A percentile compares a stretch with the other conserved stretches of the same genome.
phyloP scores from a whole-genome alignment of 495 filamentous ascomycete genomes.

The Podospora fimiseda region DNA sequence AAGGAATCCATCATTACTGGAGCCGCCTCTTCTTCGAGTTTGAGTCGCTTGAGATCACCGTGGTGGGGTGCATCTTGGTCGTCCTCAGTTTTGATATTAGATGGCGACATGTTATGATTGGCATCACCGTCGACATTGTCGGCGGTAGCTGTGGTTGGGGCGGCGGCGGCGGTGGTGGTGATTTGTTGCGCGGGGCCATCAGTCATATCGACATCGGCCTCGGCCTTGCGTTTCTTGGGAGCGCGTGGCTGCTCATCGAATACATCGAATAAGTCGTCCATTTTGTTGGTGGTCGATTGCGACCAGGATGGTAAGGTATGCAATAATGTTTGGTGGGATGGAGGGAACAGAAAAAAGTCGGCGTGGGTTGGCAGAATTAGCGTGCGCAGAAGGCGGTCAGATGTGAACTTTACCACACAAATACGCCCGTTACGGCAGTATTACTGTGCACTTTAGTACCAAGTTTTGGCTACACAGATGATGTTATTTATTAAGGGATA shows the following conservation, averaged over 20 bases:
- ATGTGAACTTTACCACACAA: not conserved
- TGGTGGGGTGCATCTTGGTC: constrained; percentile 14
- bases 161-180: not conserved
- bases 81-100: constrained; percentile 3
- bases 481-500: too few relatives aligned
- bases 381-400: not conserved
- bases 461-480: too few relatives aligned
- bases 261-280: constrained; percentile 82
- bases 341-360: not conserved
- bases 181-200: constrained; percentile 34
- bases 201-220: constrained; percentile 49
- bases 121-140: constrained; percentile 15
- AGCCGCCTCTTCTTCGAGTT: constrained; percentile 64
- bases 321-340: not conserved
- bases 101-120: constrained; percentile 4
- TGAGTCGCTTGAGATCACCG: constrained; percentile 60
- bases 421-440: too few relatives aligned
- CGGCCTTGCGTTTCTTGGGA: constrained; percentile 67
- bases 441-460: too few relatives aligned
- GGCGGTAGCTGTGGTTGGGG: constrained; percentile 13
- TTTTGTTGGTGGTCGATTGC: constrained; percentile 25
- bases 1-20: constrained; percentile 90
- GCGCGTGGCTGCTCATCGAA: constrained; percentile 63
- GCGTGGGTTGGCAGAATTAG: not conserved
- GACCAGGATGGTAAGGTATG: not conserved